Evolutionary conservation across 2,329 filamentous ascomycete genomes (phyloP), one percentile per base, ranked within the genome.

Genomic region (Trichoderma sp.): DNA sequence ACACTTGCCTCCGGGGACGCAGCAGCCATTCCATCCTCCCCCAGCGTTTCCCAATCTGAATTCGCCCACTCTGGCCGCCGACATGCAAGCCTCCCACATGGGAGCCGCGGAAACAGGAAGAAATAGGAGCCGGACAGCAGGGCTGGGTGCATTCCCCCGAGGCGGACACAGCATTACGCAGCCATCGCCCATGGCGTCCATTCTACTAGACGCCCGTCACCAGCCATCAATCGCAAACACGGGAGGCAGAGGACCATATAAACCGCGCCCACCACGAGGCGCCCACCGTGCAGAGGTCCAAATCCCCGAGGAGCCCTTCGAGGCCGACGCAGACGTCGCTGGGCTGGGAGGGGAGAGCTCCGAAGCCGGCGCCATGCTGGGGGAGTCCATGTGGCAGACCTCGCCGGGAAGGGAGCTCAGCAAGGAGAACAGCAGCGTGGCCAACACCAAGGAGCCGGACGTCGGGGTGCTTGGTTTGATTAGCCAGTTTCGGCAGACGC

Each of bases 171-270:
- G 77, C 3, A 77, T 85, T 64, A 78, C 82, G n/a, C 79, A 83
- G 59, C 81, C 85, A 5, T 91, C 89, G 10, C 90, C 90, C 5
- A 89, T 92, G 84, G 87, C 88, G 19, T 93, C 90, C 1, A 86
- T 92, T 71, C 82, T 94, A 2, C 82, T 94, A 2, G 91, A 94
- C 77, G 88, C 90, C 2, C 90, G 92, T 74, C 89, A 94, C 70
- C 90, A 93, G 69, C 91, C 90, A 6, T 81, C 83, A 1, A 80
- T 81, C 2, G 82, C 84, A 10, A 80, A 80, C 5, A 76, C 81
- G 39, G 79, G 80, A 2, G 78, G 74, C 19, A 81, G 83, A 45
- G 86, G 83, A 60, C 74, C 80, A n/a, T 80, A 86, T 68, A 78
- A 81, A 61, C 77, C 78, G 15, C 83, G 84, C 25, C 78, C 80